Evolutionary conservation across 1,284 basidiomycete genomes (phyloP).

Genomic region (Fistulinella cinereoalba): DNA sequence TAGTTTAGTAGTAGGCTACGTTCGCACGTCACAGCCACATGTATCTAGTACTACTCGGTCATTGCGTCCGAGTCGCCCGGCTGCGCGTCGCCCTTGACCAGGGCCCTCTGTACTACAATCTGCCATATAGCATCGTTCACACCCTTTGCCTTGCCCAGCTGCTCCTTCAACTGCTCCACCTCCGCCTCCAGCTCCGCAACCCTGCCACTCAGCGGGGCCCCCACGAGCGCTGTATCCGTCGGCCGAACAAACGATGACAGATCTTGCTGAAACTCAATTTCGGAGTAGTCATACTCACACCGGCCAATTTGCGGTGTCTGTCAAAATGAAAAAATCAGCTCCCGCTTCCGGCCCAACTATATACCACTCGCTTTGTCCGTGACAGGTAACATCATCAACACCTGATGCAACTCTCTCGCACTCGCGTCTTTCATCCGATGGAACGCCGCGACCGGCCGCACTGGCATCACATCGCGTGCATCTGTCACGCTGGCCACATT

Average conservation of each 20-base stretch:
- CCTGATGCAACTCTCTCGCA: constrained; percentile 64
- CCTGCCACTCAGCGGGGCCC: constrained; percentile 47
- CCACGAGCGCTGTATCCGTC: constrained; percentile 30
- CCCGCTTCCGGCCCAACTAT: neutral
- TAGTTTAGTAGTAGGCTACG: too few species aligned
- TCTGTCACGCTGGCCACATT: constrained; percentile 44
- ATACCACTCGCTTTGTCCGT: constrained; percentile 39
- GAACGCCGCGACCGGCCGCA: constrained; percentile 65
- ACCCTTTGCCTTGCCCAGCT: constrained; percentile 76
- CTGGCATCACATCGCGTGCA: constrained; percentile 56
- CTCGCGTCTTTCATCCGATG: constrained; percentile 69
- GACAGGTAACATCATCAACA: constrained; percentile 56
- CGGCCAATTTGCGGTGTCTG: constrained; percentile 18
- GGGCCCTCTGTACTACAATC: constrained; percentile 63
- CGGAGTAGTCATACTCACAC: constrained; percentile 40
- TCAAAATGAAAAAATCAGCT: neutral
- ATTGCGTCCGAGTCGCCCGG: neutral
- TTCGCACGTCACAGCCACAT: constrained; percentile 30
- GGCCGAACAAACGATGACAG: constrained; percentile 60
- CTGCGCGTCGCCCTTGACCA: constrained; percentile 39
- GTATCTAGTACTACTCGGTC: constrained; percentile 9
- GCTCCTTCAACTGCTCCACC: constrained; percentile 58
- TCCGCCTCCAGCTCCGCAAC: constrained; percentile 73
- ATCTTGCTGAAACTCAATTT: constrained; percentile 57
- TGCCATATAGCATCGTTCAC: constrained; percentile 93